Evolutionary conservation across 176 grass and related monocot genomes (phyloP), one percentile per base, ranked within the genome.

Genomic region (Alloteropsis semialata): DNA sequence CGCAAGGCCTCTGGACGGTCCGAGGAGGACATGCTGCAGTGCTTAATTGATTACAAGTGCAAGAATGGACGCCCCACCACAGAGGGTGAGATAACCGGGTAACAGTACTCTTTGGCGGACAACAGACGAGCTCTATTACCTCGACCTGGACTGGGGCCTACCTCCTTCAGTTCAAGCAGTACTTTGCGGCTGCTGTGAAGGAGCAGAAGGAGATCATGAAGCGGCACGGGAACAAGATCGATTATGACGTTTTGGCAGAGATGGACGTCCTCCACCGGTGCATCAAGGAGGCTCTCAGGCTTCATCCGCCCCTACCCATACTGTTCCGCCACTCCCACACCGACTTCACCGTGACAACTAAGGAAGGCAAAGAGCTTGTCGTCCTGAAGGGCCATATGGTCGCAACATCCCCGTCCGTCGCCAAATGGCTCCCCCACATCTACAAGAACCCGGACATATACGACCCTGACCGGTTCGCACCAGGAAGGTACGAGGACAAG

Each of bases 11-110:
- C 84, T 42, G 88, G 92, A 74, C 83, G 76, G 28, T 79, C 85
- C 0, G 95, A 91, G 72, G 86, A 91, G 68, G 92, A 97, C 84
- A 97, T 97, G 92, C 84, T 97, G 74, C 95, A 97, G 60, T 92
- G 88, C 84, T 94, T 97, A 77, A 97, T 97, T 41, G 90, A 97
- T 50, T 97, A 90, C 34, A 97, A 90, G 90, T 97, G 94, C 92
- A 97, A 94, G 81, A 87, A 91, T 53, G 95, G 95, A 14, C 85
- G 92, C 33, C 19, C 84, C 25, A 94, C 92, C 17, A 97, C 90
- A 21, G 95, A 94, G 71, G 13, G 78, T 1, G 95, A 97, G 76
- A 79, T 94, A 37, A 94, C 90, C 0, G 90, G 95, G 37, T 81
- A 94, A 15, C 92, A 1, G 92, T 88, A 3, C 65, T 97, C 33